Percentiles rank a stretch among this genome's conserved stretches.
phyloP scores from a whole-genome alignment of 1,284 basidiomycete genomes.

The Meira nashicola region DNA sequence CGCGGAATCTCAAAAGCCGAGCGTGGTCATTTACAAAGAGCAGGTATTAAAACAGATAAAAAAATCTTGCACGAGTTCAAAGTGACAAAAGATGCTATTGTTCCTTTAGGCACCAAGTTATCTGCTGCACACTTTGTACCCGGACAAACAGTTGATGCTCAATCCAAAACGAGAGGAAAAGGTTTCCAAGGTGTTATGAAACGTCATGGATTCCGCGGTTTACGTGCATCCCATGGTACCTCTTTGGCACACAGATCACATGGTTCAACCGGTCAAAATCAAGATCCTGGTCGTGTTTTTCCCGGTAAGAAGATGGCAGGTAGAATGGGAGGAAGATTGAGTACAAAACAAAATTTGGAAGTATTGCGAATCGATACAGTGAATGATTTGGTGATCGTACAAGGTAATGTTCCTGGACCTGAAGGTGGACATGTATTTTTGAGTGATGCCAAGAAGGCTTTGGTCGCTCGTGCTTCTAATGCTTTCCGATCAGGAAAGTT shows the following conservation, averaged over 20 bases:
- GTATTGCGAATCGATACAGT: conserved; percentile 81
- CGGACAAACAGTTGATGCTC: conserved; percentile 90
- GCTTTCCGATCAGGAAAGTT: conserved; percentile 19
- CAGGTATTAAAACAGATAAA: conserved; percentile 72
- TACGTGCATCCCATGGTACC: conserved; percentile 91
- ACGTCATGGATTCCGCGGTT: conserved; percentile 85
- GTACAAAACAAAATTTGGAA: conserved; percentile 71
- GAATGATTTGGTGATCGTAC: conserved; percentile 81
- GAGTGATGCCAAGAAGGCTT: conserved; percentile 44
- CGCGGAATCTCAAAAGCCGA: conserved; percentile 68
- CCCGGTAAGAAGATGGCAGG: conserved; percentile 99
- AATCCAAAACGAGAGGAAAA: conserved; percentile 89
- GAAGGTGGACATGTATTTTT: conserved; percentile 56
- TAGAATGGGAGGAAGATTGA: conserved; percentile 68
- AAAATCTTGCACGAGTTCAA: conserved; percentile 83
- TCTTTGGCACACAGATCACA: conserved; percentile 88
- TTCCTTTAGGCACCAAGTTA: conserved; percentile 84
- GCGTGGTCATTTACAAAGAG: conserved; percentile 84
- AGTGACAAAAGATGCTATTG: conserved; percentile 78
- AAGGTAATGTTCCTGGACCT: conserved; percentile 59
- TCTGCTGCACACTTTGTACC: conserved; percentile 95
- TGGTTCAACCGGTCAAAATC: conserved; percentile 87
- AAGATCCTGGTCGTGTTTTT: conserved; percentile 83
- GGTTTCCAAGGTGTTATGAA: conserved; percentile 98
- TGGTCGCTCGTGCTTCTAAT: conserved; percentile 44